Conservation (phyloP, 441 rosid species). For the Jatropha multifida region DNA sequence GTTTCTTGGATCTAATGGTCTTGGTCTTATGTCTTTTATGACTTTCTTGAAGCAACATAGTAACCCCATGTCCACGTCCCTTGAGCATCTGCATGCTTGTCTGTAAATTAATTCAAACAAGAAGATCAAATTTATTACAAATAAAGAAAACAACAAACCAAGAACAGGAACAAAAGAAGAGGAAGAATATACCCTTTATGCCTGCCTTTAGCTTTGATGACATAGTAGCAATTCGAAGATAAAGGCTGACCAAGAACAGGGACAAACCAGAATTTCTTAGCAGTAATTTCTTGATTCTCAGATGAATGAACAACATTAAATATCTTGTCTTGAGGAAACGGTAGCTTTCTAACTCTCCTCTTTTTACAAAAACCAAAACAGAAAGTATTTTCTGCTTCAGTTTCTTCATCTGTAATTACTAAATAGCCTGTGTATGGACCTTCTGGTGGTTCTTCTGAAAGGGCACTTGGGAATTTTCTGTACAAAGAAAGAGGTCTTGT, state of each 20-base stretch:
- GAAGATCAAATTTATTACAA: background rate
- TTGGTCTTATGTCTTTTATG: conserved; percentile 39
- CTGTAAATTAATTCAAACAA: conserved; percentile 24
- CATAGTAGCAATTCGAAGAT: conserved; percentile 71
- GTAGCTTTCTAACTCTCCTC: conserved; percentile 33
- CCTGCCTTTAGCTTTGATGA: conserved; percentile 54
- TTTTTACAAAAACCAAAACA: conserved; percentile 49
- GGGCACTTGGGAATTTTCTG: conserved; percentile 37
- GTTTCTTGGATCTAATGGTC: conserved; percentile 40
- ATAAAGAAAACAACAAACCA: background rate
- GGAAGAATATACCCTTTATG: conserved; percentile 48
- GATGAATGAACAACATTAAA: conserved; percentile 45
- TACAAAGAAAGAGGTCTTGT: conserved; percentile 60
- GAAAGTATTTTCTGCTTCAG: conserved; percentile 35
- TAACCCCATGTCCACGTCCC: conserved; percentile 42
- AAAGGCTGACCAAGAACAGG: conserved; percentile 76
- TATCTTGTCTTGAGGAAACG: conserved; percentile 62
- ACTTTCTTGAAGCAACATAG: conserved; percentile 41
- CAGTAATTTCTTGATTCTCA: conserved; percentile 35
- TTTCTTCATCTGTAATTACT: conserved; percentile 54
- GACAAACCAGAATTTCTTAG: conserved; percentile 54
- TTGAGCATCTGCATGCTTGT: conserved; percentile 45
- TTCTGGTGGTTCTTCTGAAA: conserved; percentile 44
- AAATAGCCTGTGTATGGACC: conserved; percentile 59
- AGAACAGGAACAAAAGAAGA: background rate